Percentiles rank a stretch among this genome's conserved stretches.
Evolutionary conservation across 306 rosid genomes (phyloP).

Genomic region (Cucumis melo): DNA sequence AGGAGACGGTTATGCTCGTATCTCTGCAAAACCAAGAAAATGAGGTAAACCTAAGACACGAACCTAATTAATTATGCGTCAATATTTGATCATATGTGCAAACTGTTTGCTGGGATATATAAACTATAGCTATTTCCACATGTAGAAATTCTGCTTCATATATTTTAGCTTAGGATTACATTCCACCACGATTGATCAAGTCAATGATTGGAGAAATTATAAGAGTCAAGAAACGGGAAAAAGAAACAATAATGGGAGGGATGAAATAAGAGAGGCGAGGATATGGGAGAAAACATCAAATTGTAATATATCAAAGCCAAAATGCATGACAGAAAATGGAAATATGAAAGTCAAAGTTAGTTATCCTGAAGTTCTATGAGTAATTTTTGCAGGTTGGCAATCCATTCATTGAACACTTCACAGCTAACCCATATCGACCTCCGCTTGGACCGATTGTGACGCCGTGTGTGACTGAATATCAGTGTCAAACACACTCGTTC

Average conservation of each 20-base stretch:
- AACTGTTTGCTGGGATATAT: not conserved
- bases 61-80: slow-evolving; percentile 3
- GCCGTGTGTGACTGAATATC: slow-evolving; percentile 34
- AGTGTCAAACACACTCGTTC: slow-evolving; percentile 34
- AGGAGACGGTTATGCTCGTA: slow-evolving; percentile 18
- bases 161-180: not conserved
- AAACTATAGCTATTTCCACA: not conserved
- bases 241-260: not conserved
- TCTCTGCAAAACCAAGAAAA: slow-evolving; percentile 16
- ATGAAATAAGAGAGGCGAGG: not conserved
- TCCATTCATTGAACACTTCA: slow-evolving; percentile 17
- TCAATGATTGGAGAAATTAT: not conserved
- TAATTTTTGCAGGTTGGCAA: slow-evolving; percentile 29
- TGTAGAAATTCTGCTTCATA: not conserved
- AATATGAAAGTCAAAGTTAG: not conserved
- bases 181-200: not conserved
- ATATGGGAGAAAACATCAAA: not conserved
- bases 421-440: slow-evolving; percentile 17
- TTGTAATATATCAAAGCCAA: not conserved
- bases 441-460: slow-evolving; percentile 11
- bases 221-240: not conserved
- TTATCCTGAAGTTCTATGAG: not conserved
- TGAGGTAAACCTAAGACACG: slow-evolving; percentile 14
- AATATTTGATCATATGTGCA: not conserved
- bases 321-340: not conserved